Base-by-base conservation (phyloP, 148 eudicot species). In the Camellia sinensis region DNA sequence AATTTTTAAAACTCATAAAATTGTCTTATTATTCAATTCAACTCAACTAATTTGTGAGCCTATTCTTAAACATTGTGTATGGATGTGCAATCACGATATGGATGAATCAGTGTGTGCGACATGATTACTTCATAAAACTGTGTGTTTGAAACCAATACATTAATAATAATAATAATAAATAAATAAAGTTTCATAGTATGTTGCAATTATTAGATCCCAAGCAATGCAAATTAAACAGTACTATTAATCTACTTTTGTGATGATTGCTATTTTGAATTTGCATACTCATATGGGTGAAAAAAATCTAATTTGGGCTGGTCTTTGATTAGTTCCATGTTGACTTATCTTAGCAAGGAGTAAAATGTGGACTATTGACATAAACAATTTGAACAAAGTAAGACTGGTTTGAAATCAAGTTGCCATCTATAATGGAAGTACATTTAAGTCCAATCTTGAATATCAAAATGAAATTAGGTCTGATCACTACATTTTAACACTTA, bases 371-470 rank as follows among this genome's bases (percentile, higher is more conserved):
- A 48, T 2, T 17, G 6, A 64, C 37, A 6, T 3, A 64, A 64
- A 19, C 11, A 22, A 19, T 11, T 64, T 6, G 67, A 0, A 64
- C 12, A 29, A 29, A 29, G 37, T 29, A 29, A 29, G 37, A 29
- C 3, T 57, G 67, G 22, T 17, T 64, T 44, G 72, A 68, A 14
- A 37, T 5, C 71, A 40, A 41, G 45, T 67, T 37, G 71, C 22
- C 13, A 68, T 44, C 52, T 15, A 18, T 45, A 69, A 17, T 69
- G 53, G 22, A 45, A 69, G 21, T n/a, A 7, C 22, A 69, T 43
- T 14, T 7, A 43, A 69, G 73, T 45, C 73, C 56, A 71, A 56
- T 71, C 40, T 45, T 71, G 29, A 71, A 71, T 45, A 40, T 71
- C 74, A 71, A 67, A 48, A 3, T 3, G 7, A 9, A 48, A 18